These are phyloP conservation scores for Boletus subcaerulescens DNA, from an alignment of 768 basidiomycete species.

Conservation along the genomic window DNA sequence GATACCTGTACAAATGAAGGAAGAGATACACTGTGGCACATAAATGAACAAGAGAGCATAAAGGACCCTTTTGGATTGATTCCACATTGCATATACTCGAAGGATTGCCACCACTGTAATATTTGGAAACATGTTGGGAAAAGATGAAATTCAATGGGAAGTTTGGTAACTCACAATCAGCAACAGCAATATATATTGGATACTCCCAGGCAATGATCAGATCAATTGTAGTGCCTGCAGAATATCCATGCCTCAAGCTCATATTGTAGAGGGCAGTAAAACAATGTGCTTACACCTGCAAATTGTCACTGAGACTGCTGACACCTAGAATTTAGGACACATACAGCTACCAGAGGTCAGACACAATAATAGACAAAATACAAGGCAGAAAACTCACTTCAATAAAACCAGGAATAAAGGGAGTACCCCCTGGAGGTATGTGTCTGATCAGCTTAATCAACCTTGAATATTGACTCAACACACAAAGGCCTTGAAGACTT, in stretches of 20 bases:
- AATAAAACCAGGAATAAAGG: not conserved
- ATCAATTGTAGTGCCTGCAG: conserved; percentile 1
- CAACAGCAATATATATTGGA: conserved; percentile 3
- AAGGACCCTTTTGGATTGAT: conserved; percentile 6
- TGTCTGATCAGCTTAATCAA: not conserved
- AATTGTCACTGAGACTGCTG: not conserved
- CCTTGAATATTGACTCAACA: not conserved
- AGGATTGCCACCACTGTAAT: conserved; percentile 14
- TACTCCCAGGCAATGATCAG: not conserved
- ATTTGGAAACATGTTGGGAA: not conserved
- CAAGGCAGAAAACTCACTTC: not conserved
- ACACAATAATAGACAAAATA: not conserved
- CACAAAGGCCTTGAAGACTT: not conserved
- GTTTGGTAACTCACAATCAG: conserved; percentile 9
- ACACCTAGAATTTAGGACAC: not conserved
- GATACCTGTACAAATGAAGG: not conserved
- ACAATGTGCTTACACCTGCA: conserved; percentile 8
- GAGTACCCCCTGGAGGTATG: not conserved
- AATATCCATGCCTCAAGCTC: not conserved
- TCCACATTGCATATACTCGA: conserved; percentile 12
- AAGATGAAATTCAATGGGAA: no score
- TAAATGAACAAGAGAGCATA: conserved; percentile 1
- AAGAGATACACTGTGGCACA: not conserved
- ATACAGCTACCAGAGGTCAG: not conserved
- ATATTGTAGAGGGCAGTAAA: no score